Conservation (phyloP, 1,284 basidiomycete species). For the Fomes fomentarius region DNA sequence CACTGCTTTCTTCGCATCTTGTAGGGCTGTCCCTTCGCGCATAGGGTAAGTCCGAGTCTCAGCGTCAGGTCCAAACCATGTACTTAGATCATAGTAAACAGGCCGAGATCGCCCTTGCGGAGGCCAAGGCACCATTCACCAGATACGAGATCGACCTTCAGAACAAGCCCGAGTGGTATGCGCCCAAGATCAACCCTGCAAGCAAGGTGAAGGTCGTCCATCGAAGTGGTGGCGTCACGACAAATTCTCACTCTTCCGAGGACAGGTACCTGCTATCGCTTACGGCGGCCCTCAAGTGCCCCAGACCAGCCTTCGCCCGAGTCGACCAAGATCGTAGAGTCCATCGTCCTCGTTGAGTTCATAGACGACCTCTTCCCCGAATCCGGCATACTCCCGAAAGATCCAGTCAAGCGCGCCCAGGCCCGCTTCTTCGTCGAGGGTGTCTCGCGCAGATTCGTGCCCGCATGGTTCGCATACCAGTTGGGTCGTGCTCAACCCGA, state of each 20-base stretch:
- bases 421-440: constrained; percentile 61
- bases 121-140: constrained; percentile 27
- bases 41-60: not conserved
- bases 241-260: not conserved
- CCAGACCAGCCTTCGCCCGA: constrained; percentile 47
- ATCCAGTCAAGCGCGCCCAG: constrained; percentile 55
- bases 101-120: constrained; percentile 13
- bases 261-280: constrained; percentile 49
- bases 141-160: constrained; percentile 26
- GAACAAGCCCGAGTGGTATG: constrained; percentile 40
- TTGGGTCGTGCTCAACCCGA: constrained; percentile 43
- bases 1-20: not conserved
- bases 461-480: constrained; percentile 29
- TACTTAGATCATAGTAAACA: not conserved
- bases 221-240: too few species aligned
- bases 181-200: not conserved
- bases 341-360: constrained; percentile 61
- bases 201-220: too few species aligned
- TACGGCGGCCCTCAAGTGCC: constrained; percentile 31
- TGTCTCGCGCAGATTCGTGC: constrained; percentile 44
- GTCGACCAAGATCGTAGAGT: constrained; percentile 60
- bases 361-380: constrained; percentile 54
- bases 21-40: constrained; percentile 11
- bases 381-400: constrained; percentile 47
- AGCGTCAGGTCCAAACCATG: not conserved